Evolutionary conservation across 345 rosid species (phyloP), one percentile per base, ranked within the genome.

Genomic region (Hibiscus tridactylites): DNA sequence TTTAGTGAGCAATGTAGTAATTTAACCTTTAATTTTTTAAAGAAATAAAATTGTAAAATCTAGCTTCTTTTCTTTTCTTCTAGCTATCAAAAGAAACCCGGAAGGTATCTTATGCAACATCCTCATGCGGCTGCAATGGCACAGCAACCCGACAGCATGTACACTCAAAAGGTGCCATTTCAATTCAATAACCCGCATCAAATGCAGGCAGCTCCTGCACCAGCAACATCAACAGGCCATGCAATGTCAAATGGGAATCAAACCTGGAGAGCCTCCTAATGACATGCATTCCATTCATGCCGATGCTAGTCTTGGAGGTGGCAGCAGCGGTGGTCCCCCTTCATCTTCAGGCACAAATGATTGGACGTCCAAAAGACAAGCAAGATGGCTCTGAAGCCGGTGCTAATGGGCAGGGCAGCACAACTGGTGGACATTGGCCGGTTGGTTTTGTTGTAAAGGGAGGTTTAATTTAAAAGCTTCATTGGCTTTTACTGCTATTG

Each of bases 41-140:
- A 31, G 5, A 4, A 31, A 31, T 28, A 31, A 31, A 31, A 31
- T 1, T 2, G 3, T 31, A 2, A 31, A 31, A 31, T 31, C 0
- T 31, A 31, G 35, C 35, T 4, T 31, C 2, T 31, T 31, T 31
- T 31, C 2, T 31, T 31, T 31, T 4, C 37, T 31, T 31, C 35
- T 3, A 4, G 35, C 35, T 31, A 31, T 31, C 5, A 3, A 31
- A 31, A 31, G 35, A 31, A 31, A 31, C 86, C 86, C 46, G 88
- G 89, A 69, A 88, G 85, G 56, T 88, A 87, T 82, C 88, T 85
- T 77, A 87, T 85, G 88, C 97, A 88, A 61, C 92, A 88, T 76
- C 91, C 84, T 75, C 98, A 87, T 79, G 88, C 88, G 0, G 77
- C 84, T 44, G 90, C 86, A 67, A 72, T 82, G 85, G 85, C 84